A percentile compares a stretch with the other conserved stretches of the same genome.
phyloP scores from a whole-genome alignment of 2,329 filamentous ascomycete genomes.

The Xylaria sp. region DNA sequence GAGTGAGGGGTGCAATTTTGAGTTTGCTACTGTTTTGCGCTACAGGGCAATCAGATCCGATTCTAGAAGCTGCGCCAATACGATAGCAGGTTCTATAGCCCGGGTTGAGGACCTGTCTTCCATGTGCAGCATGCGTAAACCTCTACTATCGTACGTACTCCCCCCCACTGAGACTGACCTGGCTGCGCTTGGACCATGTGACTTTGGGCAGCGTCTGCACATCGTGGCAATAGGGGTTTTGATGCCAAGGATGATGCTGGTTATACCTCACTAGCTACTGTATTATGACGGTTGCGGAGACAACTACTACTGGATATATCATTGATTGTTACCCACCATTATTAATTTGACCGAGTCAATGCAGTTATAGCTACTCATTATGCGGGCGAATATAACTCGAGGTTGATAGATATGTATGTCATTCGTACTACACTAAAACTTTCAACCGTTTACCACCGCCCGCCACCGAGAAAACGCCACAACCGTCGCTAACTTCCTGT shows the following conservation, averaged over 20 bases:
- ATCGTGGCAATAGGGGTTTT: neutral
- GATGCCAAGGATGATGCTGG: neutral
- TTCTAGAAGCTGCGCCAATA: neutral
- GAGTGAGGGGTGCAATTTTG: neutral
- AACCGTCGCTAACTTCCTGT: neutral
- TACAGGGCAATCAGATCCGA: neutral
- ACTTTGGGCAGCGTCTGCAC: neutral
- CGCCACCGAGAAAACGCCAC: too few relatives aligned
- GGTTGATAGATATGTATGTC: neutral
- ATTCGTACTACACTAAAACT: too few relatives aligned
- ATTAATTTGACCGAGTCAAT: too few relatives aligned
- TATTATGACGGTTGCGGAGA: too few relatives aligned
- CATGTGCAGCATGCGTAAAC: neutral
- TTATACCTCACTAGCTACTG: too few relatives aligned
- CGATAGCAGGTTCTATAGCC: neutral
- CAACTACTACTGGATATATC: too few relatives aligned
- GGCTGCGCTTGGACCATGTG: constrained; percentile 3
- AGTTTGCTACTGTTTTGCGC: neutral
- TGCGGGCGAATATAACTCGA: neutral
- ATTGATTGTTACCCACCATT: too few relatives aligned
- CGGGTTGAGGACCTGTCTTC: neutral
- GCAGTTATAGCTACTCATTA: too few relatives aligned
- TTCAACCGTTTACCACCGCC: too few relatives aligned
- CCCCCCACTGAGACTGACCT: neutral
- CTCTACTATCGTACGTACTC: neutral